phyloP scores from a whole-genome alignment of 2,329 filamentous ascomycete genomes.

The Aspergillus sp. region DNA sequence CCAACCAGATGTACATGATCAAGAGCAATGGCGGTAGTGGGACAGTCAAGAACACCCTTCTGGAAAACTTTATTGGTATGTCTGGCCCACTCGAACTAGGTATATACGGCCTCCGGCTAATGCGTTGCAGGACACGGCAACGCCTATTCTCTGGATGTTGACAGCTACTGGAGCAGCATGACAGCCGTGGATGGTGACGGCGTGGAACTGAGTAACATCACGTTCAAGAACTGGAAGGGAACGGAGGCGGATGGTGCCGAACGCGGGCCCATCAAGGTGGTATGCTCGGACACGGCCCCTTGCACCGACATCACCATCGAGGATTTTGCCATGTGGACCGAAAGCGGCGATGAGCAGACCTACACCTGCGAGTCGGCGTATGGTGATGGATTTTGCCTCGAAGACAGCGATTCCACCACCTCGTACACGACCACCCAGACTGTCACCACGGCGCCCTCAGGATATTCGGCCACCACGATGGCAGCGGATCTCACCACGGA shows the following conservation, averaged over 20 bases:
- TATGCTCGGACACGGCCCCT: slow-evolving; percentile 53
- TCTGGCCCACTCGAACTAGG: not conserved
- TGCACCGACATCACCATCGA: slow-evolving; percentile 55
- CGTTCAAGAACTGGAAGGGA: slow-evolving; percentile 59
- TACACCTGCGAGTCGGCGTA: slow-evolving; percentile 55
- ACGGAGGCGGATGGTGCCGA: slow-evolving; percentile 50
- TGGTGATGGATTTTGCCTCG: slow-evolving; percentile 51
- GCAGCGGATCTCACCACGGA: slow-evolving; percentile 25
- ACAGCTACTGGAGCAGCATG: slow-evolving; percentile 56
- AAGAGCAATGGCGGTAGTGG: slow-evolving; percentile 62
- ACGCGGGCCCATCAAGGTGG: slow-evolving; percentile 56
- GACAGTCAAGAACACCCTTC: slow-evolving; percentile 52
- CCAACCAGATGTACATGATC: slow-evolving; percentile 66
- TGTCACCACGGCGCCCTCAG: slow-evolving; percentile 28
- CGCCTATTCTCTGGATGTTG: slow-evolving; percentile 59
- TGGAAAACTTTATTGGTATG: slow-evolving; percentile 56
- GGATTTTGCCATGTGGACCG: slow-evolving; percentile 53
- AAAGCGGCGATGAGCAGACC: slow-evolving; percentile 26
- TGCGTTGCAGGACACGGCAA: slow-evolving; percentile 53
- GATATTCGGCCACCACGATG: slow-evolving; percentile 32
- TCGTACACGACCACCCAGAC: slow-evolving; percentile 27
- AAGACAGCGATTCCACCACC: slow-evolving; percentile 24
- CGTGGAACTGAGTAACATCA: slow-evolving; percentile 56
- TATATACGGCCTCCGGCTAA: not conserved
- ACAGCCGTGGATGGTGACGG: slow-evolving; percentile 48